A percentile compares a stretch with the other conserved stretches of the same genome.
phyloP scores from a whole-genome alignment of 2,329 filamentous ascomycete genomes.

The Metarhizium humberi region DNA sequence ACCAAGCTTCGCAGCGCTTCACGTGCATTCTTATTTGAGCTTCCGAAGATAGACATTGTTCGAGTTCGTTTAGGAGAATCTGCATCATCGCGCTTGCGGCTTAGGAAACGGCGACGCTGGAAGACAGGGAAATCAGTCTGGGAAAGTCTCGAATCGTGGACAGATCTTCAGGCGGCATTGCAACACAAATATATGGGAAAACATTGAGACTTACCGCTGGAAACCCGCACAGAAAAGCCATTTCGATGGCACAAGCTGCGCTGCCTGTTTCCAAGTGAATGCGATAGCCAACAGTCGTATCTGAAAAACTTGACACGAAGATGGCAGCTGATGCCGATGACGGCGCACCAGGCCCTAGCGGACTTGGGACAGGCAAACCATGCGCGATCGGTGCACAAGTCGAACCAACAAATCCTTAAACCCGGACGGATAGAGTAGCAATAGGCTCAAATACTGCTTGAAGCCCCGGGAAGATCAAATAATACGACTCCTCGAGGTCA shows the following conservation, averaged over 20 bases:
- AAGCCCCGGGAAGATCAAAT: not conserved
- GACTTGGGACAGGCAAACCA: not conserved
- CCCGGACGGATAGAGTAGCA: not conserved
- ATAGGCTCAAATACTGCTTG: not conserved
- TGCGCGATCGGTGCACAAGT: not conserved
- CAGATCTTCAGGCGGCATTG: not conserved
- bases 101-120: slow-evolving; percentile 10
- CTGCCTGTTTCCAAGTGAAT: not conserved
- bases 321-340: not conserved
- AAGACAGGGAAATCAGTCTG: slow-evolving; percentile 2
- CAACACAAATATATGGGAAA: not conserved
- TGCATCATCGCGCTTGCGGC: slow-evolving; percentile 4
- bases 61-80: slow-evolving; percentile 21
- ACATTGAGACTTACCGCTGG: slow-evolving; percentile 12
- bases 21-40: slow-evolving; percentile 21
- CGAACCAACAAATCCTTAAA: not conserved
- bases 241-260: slow-evolving; percentile 3
- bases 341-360: not conserved
- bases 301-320: not conserved
- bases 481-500: not conserved
- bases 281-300: not conserved
- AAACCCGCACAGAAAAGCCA: slow-evolving; percentile 15
- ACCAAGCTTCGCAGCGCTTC: slow-evolving; percentile 23
- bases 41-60: slow-evolving; percentile 31
- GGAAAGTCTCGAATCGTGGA: not conserved